Conservation (phyloP, 768 basidiomycete genomes). For the Trametes cubensis region DNA sequence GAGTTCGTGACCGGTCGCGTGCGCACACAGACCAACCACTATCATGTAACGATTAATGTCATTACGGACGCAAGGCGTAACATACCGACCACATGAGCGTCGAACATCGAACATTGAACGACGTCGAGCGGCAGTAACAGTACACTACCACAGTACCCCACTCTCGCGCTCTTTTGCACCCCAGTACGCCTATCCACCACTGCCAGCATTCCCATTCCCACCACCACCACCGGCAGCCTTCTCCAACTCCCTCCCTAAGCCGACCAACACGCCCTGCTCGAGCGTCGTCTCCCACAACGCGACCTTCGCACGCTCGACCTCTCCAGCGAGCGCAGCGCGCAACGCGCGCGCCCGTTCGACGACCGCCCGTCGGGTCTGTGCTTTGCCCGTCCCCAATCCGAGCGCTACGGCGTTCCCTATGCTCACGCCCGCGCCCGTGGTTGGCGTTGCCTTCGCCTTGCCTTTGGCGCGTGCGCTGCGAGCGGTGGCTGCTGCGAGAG, state of each 20-base stretch:
- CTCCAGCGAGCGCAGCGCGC: conserved; percentile 51
- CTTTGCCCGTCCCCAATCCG: not conserved
- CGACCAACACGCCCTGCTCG: conserved; percentile 61
- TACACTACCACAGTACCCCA: too few species aligned
- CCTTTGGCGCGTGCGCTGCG: conserved; percentile 15
- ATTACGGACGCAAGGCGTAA: too few species aligned
- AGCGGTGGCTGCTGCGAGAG: not conserved
- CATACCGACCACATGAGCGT: too few species aligned
- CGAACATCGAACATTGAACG: not conserved
- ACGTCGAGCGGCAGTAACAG: not conserved
- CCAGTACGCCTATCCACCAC: not conserved
- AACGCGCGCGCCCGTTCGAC: conserved; percentile 57
- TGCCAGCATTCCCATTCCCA: not conserved
- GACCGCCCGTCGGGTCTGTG: conserved; percentile 45
- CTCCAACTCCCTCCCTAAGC: conserved; percentile 21
- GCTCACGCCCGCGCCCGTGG: conserved; percentile 14
- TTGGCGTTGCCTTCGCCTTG: conserved; percentile 26
- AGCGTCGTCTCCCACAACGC: conserved; percentile 76
- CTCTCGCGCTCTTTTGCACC: too few species aligned
- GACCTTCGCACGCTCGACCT: conserved; percentile 62
- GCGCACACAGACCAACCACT: too few species aligned
- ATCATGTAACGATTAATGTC: not conserved
- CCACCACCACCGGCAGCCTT: not conserved
- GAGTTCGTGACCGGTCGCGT: too few species aligned
- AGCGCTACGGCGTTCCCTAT: not conserved